Base-by-base conservation (phyloP, 257 asterid genomes). In the Ajuga chamaepitys region DNA sequence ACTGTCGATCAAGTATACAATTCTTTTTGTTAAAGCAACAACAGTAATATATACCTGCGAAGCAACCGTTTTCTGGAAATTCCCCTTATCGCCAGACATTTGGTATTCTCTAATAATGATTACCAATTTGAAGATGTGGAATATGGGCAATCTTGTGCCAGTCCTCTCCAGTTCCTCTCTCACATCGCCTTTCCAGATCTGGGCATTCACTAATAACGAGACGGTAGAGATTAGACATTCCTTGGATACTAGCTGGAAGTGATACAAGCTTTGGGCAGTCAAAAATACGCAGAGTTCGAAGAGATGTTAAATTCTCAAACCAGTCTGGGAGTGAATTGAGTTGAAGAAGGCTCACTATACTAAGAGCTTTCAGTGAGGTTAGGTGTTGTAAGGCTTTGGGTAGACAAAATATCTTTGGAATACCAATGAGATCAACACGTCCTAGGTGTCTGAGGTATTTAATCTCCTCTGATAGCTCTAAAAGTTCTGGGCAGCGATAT, bases 131-230 rank as follows among this genome's bases (percentile, higher is more conserved):
- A 22, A 75, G 26, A 17, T 32, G 5, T 17, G 66, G 62, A 38
- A 73, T 73, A 58, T 69, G 76, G 13, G 67, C 46, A 9, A 77
- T 69, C 62, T 68, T 69, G 56, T 44, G 63, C 71, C 79, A 73
- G 25, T 77, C 76, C 41, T 73, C 79, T 1, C 74, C 82, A 37
- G 17, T 53, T 30, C 37, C 79, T 51, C 61, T 58, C 67, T 77
- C 71, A 22, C 73, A 77, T 14, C 58, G 41, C 21, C 48, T 62
- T 64, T 21, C 56, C 61, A 72, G 26, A 38, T 62, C 51, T 4
- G 78, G 72, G 45, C 73, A 68, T 0, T n/a, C 37, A 7, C 1
- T 16, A 28, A 76, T 67, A 0, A 10, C 0, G 2, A 6, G 4
- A 42, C 62, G 46, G 0, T 4, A 6, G 35, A 77, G 73, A 40